Evolutionary conservation across 495 filamentous ascomycete species (phyloP), one percentile per base, ranked within the genome.

Genomic region (Daldinia bambusicola): DNA sequence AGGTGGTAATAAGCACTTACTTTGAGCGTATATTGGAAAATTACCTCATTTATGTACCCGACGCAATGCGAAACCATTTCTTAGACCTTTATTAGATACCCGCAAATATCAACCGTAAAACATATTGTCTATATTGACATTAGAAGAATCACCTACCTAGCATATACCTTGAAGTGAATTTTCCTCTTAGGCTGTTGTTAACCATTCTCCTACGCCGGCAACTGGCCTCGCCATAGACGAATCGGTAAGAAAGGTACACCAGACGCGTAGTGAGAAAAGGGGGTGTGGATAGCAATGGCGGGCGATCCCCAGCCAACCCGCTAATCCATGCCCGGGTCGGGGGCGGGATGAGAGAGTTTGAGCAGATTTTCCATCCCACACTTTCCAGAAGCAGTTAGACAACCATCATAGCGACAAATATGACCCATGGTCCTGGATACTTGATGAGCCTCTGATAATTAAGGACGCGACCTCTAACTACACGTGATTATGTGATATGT

Each of bases 351-450:
- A 62, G 66, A 40, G 41, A 38, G 66, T 68, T 68, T 68, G 66
- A 68, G 66, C 66, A 68, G 66, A 68, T 68, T 67, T 61, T 51
- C 34, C 34, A 56, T 68, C 66, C 66, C 18, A 50, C 32, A 51
- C 18, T 62, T 67, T 63, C 66, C 58, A 50, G 32, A 68, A 63
- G 31, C 38, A 57, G 66, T 51, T 57, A 68, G 51, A 9, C 32
- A 12, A 37, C 10, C 30, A 26, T 34, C 26, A 8, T 50, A 30
- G 13, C 57, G 22, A 37, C 13, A 43, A 36, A 48, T n/a, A 26
- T 20, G 58, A 62, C 40, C 57, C 66, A 58, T 13, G 66, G 43
- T 14, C 20, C 52, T 34, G 58, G 58, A 34, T 50, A 63, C 22
- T 52, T 56, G n/a, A 63, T 56, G 50, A 62, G 66, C 58, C 57